Evolutionary conservation across 176 grass and related monocot species (phyloP).

Genomic region (Alopecurus myosuroides): DNA sequence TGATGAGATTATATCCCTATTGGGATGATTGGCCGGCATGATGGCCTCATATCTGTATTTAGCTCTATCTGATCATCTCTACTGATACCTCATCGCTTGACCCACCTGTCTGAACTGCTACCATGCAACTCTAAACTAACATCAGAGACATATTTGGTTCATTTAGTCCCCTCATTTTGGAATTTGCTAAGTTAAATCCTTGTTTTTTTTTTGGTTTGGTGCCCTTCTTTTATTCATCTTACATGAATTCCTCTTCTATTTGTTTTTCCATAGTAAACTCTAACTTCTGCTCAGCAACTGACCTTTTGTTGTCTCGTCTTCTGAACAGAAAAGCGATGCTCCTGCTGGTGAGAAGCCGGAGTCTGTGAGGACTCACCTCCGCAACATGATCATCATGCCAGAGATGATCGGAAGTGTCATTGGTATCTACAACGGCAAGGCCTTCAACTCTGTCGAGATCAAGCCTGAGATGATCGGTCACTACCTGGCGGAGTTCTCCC

Average conservation of each 20-base stretch:
- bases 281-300: neutral
- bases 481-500: slow-evolving; percentile 71
- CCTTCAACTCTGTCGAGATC: slow-evolving; percentile 73
- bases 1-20: neutral
- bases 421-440: slow-evolving; percentile 60
- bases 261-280: neutral
- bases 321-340: slow-evolving; percentile 55
- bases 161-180: neutral
- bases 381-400: slow-evolving; percentile 77
- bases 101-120: neutral
- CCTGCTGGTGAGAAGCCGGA: slow-evolving; percentile 68
- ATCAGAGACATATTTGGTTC: neutral
- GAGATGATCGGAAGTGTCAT: slow-evolving; percentile 74
- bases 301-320: neutral
- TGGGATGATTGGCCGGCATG: neutral
- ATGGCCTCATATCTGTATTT: neutral
- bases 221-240: no score
- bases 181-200: neutral
- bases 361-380: slow-evolving; percentile 65
- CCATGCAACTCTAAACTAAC: neutral
- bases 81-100: no score
- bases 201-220: no score
- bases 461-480: slow-evolving; percentile 85
- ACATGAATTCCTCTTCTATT: neutral
- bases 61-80: neutral